Evolutionary conservation across 2,329 filamentous ascomycete species (phyloP).

Genomic region (Achaetomium macrosporum): DNA sequence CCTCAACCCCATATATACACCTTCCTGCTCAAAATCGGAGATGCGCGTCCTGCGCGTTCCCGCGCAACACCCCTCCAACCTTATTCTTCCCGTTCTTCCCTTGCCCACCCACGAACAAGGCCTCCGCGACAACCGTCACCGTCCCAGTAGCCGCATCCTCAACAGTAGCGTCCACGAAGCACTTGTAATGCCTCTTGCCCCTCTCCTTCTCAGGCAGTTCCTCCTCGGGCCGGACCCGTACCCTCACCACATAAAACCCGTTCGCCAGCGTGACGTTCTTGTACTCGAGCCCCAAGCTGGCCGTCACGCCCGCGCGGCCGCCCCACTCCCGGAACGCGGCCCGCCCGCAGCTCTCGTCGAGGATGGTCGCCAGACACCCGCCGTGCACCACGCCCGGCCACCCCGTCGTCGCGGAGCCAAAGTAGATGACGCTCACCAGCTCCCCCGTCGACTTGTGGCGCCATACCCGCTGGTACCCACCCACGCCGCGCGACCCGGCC

Average conservation of each 20-base stretch:
- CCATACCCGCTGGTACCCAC: slow-evolving; percentile 56
- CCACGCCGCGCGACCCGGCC: slow-evolving; percentile 37
- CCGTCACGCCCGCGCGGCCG: slow-evolving; percentile 41
- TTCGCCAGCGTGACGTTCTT: slow-evolving; percentile 53
- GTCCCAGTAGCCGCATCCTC: slow-evolving; percentile 49
- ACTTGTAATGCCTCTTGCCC: slow-evolving; percentile 41
- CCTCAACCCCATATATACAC: background rate
- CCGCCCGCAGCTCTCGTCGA: slow-evolving; percentile 65
- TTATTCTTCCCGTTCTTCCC: slow-evolving; percentile 34
- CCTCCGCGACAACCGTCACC: slow-evolving; percentile 53
- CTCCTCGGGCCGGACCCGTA: slow-evolving; percentile 36
- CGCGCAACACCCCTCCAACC: slow-evolving; percentile 14
- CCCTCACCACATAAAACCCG: slow-evolving; percentile 58
- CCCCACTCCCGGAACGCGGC: slow-evolving; percentile 42
- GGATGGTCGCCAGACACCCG: slow-evolving; percentile 59
- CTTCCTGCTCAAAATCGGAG: slow-evolving; percentile 10
- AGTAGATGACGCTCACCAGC: slow-evolving; percentile 58
- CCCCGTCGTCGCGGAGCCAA: slow-evolving; percentile 59
- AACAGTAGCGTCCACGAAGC: slow-evolving; percentile 45
- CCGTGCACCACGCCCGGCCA: slow-evolving; percentile 71
- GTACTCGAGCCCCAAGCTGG: slow-evolving; percentile 57
- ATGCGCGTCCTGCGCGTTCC: slow-evolving; percentile 11
- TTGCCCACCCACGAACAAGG: slow-evolving; percentile 51
- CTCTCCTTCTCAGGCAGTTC: slow-evolving; percentile 24
- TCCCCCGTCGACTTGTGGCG: slow-evolving; percentile 54